phyloP scores from a whole-genome alignment of 176 grass and related monocot genomes.

The Puya raimondii region DNA sequence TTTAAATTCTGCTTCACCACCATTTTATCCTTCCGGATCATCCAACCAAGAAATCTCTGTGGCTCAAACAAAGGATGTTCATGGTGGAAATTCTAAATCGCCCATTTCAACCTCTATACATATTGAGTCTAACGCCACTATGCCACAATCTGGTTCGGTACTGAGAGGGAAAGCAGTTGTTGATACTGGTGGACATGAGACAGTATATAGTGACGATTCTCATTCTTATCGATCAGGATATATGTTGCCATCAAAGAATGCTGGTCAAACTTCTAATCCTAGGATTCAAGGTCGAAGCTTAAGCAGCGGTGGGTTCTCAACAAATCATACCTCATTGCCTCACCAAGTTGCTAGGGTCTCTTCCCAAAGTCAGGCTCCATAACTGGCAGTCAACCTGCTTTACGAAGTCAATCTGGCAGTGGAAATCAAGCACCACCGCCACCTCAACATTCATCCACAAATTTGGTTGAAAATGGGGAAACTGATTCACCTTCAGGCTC shows the following conservation, averaged over 20 bases:
- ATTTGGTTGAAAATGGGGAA: conserved; percentile 44
- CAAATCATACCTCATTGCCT: conserved; percentile 35
- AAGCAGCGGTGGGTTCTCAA: conserved; percentile 27
- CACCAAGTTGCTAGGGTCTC: conserved; percentile 40
- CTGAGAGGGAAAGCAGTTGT: conserved; percentile 32
- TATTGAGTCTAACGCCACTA: conserved; percentile 26
- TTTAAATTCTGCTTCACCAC: conserved; percentile 81
- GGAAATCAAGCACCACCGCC: conserved; percentile 27
- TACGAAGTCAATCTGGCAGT: conserved; percentile 13
- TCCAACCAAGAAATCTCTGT: conserved; percentile 32
- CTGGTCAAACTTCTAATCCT: conserved; percentile 28
- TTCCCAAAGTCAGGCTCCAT: conserved; percentile 31
- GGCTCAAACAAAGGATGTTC: conserved; percentile 39
- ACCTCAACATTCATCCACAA: conserved; percentile 25
- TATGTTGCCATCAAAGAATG: conserved; percentile 22
- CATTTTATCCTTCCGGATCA: conserved; percentile 89
- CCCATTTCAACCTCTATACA: conserved; percentile 21
- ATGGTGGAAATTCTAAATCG: conserved; percentile 39
- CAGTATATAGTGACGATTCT: conserved; percentile 41
- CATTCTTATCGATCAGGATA: conserved; percentile 33
- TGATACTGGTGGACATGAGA: conserved; percentile 42
- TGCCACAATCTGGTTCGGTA: conserved; percentile 37
- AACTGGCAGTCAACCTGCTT: conserved; percentile 26
- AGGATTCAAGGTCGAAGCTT: conserved; percentile 38
- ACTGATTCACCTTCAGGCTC: conserved; percentile 42